Evolutionary conservation across 495 filamentous ascomycete species (phyloP).

Genomic region (Chaetomium fimeti): DNA sequence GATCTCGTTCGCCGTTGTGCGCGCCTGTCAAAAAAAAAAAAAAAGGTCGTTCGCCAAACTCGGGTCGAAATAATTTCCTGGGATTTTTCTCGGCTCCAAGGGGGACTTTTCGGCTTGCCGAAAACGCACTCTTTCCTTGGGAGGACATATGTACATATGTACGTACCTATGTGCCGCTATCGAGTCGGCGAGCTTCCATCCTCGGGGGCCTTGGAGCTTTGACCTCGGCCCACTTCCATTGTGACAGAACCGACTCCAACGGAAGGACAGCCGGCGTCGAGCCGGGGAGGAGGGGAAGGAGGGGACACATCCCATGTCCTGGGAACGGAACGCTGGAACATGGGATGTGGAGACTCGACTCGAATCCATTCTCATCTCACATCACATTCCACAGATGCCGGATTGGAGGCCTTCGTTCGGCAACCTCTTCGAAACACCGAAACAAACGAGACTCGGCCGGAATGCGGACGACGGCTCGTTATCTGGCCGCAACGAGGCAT

Average conservation of each 20-base stretch:
- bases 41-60: not conserved
- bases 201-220: not conserved
- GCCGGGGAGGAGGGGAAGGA: no score
- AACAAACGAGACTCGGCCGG: not conserved
- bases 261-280: not conserved
- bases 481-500: not conserved
- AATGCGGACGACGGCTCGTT: not conserved
- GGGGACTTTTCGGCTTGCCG: not conserved
- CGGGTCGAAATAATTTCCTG: not conserved
- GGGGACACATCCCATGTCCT: not conserved
- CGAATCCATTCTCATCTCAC: no score
- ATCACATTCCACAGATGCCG: not conserved
- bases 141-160: no score
- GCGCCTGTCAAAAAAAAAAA: not conserved
- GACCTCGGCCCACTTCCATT: not conserved
- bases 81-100: not conserved
- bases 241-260: not conserved
- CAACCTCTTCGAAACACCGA: not conserved
- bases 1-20: not conserved
- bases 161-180: no score
- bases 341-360: not conserved
- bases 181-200: not conserved
- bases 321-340: constrained; percentile 7
- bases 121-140: not conserved
- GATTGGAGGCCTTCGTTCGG: not conserved